These are phyloP conservation scores for Globisporangium rhizosaccharum DNA, from an alignment of 352 stramenopile genomes.

Conservation along the genomic window DNA sequence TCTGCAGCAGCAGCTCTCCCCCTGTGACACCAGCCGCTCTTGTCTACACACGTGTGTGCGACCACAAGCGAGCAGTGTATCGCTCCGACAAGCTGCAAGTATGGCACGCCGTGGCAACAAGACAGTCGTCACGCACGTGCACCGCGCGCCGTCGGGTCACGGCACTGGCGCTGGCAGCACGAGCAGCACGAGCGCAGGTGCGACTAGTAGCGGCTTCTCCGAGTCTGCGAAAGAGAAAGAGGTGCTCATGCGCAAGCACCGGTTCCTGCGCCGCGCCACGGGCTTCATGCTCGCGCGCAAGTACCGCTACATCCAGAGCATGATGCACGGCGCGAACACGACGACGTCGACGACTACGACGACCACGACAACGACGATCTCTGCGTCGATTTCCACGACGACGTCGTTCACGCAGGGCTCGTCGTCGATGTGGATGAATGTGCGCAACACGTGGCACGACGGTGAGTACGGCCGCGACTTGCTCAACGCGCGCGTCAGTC, in stretches of 20 bases:
- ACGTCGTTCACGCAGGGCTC: constrained; percentile 17
- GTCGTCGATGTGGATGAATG: constrained; percentile 18
- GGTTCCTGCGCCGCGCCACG: constrained; percentile 51
- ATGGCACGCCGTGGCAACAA: constrained; percentile 59
- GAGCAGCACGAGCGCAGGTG: constrained; percentile 4
- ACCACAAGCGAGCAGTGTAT: too few relatives aligned
- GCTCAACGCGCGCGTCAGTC: constrained; percentile 9
- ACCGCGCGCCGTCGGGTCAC: constrained; percentile 23
- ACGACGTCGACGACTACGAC: constrained; percentile 4
- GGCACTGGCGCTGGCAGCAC: constrained; percentile 1
- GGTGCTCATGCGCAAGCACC: constrained; percentile 53
- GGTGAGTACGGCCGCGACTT: constrained; percentile 12
- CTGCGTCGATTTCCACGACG: constrained; percentile 10
- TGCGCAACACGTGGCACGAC: constrained; percentile 18
- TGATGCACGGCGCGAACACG: constrained; percentile 9
- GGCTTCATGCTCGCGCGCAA: constrained; percentile 71
- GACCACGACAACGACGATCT: constrained; percentile 13
- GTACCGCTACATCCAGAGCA: constrained; percentile 43
- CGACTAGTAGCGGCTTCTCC: constrained; percentile 1
- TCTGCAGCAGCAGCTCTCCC: too few relatives aligned
- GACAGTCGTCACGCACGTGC: constrained; percentile 34
- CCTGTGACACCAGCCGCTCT: too few relatives aligned
- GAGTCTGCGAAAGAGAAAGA: constrained; percentile 30
- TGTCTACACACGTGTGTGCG: too few relatives aligned
- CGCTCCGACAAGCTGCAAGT: neutral